Conservation (phyloP, 345 rosid genomes). For the Pistacia integerrima region DNA sequence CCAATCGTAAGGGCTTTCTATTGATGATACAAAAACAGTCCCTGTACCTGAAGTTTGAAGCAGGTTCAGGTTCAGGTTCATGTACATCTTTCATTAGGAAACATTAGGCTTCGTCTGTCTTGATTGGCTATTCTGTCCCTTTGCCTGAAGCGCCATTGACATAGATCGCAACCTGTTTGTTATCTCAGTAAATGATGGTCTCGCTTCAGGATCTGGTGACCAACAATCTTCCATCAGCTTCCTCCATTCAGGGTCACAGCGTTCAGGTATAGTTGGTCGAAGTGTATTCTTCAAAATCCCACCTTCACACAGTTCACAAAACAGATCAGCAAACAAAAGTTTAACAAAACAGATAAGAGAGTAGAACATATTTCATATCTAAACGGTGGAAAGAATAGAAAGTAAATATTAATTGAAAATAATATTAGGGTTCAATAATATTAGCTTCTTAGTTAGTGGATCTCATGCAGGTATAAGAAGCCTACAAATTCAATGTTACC, state of each 20-base stretch:
- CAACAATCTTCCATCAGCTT: conserved; percentile 69
- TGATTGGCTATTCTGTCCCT: conserved; percentile 31
- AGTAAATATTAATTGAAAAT: neutral
- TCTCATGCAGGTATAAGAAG: neutral
- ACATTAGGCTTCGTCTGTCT: conserved; percentile 16
- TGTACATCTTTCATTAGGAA: no score
- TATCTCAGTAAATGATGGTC: conserved; percentile 66
- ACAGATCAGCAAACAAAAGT: neutral
- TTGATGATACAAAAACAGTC: neutral
- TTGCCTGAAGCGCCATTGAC: conserved; percentile 37
- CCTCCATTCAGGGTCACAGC: conserved; percentile 58
- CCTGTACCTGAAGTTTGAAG: neutral
- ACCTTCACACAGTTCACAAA: conserved; percentile 34
- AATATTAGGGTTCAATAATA: no score
- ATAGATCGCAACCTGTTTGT: conserved; percentile 48
- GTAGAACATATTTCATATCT: neutral
- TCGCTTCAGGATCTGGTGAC: conserved; percentile 55
- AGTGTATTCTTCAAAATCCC: conserved; percentile 68
- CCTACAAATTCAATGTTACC: no score
- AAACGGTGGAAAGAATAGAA: neutral
- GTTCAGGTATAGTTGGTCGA: conserved; percentile 55
- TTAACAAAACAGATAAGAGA: neutral
- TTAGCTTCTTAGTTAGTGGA: neutral
- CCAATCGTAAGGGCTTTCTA: conserved; percentile 5
- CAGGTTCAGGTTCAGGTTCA: neutral